Conservation (phyloP, 1,284 basidiomycete genomes). For the Moniliella sp. region DNA sequence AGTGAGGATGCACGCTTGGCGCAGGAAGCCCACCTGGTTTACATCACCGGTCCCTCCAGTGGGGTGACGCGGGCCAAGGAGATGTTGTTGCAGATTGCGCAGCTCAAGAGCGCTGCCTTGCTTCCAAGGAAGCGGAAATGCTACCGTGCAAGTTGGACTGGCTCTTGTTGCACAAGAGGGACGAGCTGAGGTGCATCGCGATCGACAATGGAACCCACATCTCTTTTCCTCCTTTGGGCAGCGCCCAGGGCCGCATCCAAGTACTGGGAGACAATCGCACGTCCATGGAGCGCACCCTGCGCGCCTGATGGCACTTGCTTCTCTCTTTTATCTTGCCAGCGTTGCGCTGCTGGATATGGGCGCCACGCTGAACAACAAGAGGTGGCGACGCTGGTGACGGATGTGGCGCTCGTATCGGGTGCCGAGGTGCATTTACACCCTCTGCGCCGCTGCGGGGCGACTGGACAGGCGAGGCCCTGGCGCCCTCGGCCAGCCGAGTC, state of each 20-base stretch:
- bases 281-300: conserved; percentile 80
- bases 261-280: conserved; percentile 85
- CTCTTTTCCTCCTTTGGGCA: conserved; percentile 69
- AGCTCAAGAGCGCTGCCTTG: conserved; percentile 71
- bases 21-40: conserved; percentile 57
- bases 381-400: too few relatives aligned
- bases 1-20: conserved; percentile 10
- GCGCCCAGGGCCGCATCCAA: conserved; percentile 68
- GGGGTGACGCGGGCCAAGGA: conserved; percentile 81
- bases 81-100: conserved; percentile 70
- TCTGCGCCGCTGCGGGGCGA: too few relatives aligned
- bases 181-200: conserved; percentile 77
- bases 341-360: too few relatives aligned
- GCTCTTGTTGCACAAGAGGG: conserved; percentile 74
- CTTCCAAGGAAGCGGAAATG: conserved; percentile 81
- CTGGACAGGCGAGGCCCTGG: too few relatives aligned
- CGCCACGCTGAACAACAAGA: too few relatives aligned
- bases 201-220: conserved; percentile 88
- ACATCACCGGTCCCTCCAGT: conserved; percentile 93
- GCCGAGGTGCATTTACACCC: conserved; percentile 87
- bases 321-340: conserved; percentile 81
- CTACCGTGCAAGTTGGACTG: conserved; percentile 90
- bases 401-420: too few relatives aligned
- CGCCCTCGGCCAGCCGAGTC: conserved; percentile 87
- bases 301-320: conserved; percentile 83